Evolutionary conservation across 129 eudicot genomes (phyloP), one percentile per base, ranked within the genome.

Genomic region (Glebionis coronaria): DNA sequence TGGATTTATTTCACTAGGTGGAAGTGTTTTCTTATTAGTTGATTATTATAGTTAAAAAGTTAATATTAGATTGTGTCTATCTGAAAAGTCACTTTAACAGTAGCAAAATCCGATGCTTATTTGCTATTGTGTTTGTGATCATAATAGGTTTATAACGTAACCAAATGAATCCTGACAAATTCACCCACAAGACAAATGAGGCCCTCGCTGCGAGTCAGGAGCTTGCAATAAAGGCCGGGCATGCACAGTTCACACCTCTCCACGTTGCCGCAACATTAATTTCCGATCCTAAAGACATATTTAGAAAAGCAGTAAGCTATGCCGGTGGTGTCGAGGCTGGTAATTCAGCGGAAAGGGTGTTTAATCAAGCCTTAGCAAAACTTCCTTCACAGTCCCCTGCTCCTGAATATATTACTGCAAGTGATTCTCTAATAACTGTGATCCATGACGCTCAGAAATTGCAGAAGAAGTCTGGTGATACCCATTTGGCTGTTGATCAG

Each of bases 161-260:
- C 13, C 44, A 14, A 1, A 90, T 94, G 99, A 89, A 89, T 84
- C 93, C 90, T 58, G 99, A 87, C 50, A 89, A 87, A 56, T 89
- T 84, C 69, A 94, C 99, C 5, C 95, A 94, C 95, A 89, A 94
- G 82, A 94, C 99, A 52, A 89, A 87, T 54, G 95, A 94, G 59
- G 81, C 90, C 1, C 76, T 94, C 9, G 86, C 85, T 25, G 83
- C 81, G 3, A 90, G 88, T 52, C 92, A 82, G 57, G 95, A 89
- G 47, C 80, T 86, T 31, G 99, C 99, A 0, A 68, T 81, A 84
- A 62, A 73, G 49, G 81, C 84, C 2, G 99, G 99, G 4, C 97
- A 94, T 45, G 88, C 89, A 11, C 99, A 94, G 58, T 71, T 86
- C 71, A 94, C 97, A 0, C 99, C 99, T 2, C 82, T 94, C n/a